Base-by-base conservation (phyloP, 2,329 filamentous ascomycete species). In the Fusarium incarnatum region DNA sequence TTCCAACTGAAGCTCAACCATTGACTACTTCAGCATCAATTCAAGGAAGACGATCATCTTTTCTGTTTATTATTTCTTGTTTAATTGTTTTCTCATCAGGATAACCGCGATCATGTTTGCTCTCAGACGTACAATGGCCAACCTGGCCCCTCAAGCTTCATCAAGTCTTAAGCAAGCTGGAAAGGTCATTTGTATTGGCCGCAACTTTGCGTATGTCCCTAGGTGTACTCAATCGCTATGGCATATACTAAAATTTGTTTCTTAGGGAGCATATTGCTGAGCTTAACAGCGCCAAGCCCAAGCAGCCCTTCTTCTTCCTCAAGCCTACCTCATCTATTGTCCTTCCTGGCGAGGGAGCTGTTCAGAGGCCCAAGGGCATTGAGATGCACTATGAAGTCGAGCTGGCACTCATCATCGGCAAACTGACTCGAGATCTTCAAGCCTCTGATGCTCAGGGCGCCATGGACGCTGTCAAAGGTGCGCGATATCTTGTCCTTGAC, bases 261-360 rank as follows among this genome's bases (percentile, higher is more conserved):
- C 20, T 3, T 49, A 96, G 93, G 76, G 96, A 97, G 81, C 96
- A 99, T 83, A 92, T 98, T 78, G 89, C 91, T 70, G 96, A 99
- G 84, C 88, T 99, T 73, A 94, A 94, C 81, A 97, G 91, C 81
- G 86, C 87, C 65, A 89, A 90, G 71, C 96, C 96, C 53, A 97
- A 96, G 81, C 94, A 98, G 82, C 96, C 96, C 27, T 98, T 99
- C 84, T 99, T 98, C 90, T 99, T 99, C 87, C 88, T 98, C 74
- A 99, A 99, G 86, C 96, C 96, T 3, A 84, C 94, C 1, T 93
- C 92, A 42, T 93, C 94, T 6, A 93, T 99, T 74, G 87, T 98
- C 6, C 86, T 92, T 23, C 94, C 94, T 0, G 88, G 89, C 28
- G 87, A 89, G 60, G 94, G 94, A 1, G 91, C 94, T 5, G 89